Base-by-base conservation (phyloP, 2,329 filamentous ascomycete species). In the Xylariaceae sp. region DNA sequence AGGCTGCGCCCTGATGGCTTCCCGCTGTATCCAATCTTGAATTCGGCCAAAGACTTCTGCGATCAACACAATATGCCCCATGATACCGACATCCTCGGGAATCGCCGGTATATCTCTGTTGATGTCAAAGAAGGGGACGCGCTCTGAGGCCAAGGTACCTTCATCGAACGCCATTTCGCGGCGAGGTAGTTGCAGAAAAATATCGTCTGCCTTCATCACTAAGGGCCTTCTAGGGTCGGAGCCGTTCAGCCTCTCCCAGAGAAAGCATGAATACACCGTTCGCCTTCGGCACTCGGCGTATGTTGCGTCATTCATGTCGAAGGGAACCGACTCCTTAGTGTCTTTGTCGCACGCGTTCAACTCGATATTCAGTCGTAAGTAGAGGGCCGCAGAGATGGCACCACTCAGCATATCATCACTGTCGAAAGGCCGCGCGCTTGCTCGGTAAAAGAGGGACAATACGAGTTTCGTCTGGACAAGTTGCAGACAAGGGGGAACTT, bases 251-350 rank as follows among this genome's bases (percentile, higher is more conserved):
- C 82, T 76, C 63, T 89, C 85, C 60, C 86, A 73, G 51, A 87
- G 65, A 51, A 83, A 86, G 38, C 79, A 74, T 19, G 80, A 78
- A 84, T 84, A 89, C 54, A 87, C 83, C 0, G 83, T 87, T 42
- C 85, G 72, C 48, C 84, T 73, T 45, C 79, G 74, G 52, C 81
- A 83, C 62, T 89, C 85, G 18, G 75, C 73, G 50, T 82, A 75
- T 22, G 76, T 78, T 37, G 64, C 62, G 43, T 69, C 72, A 50
- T 73, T 76, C 48, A 86, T 68, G 16, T 72, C 76, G 53, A 79
- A 81, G 4, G 79, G 78, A n/a, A 32, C 8, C 39, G 71, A 74
- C 0, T 56, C 54, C n/a, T 63, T 54, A 12, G 64, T 48, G 13
- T 45, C 46, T 3, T 54, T 63, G 37, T 74, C 72, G 2, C 64